Conservation (phyloP, 2,329 filamentous ascomycete genomes). For the Aspergillus ruber region DNA sequence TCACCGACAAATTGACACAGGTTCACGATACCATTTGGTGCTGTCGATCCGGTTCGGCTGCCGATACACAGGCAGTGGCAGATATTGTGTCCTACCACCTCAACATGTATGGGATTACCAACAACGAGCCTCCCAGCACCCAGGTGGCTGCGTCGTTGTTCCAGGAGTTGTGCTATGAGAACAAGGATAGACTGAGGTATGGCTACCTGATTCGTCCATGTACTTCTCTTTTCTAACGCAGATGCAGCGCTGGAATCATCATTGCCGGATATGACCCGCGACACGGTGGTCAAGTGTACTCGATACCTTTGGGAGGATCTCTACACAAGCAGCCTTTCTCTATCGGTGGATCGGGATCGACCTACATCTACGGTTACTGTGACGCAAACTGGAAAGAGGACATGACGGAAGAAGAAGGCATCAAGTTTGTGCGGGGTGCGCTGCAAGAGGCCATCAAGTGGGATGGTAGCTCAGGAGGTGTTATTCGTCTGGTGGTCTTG, state of each 20-base stretch:
- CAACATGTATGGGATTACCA: slow-evolving; percentile 82
- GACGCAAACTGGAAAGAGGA: slow-evolving; percentile 92
- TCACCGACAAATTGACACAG: slow-evolving; percentile 97
- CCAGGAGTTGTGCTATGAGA: slow-evolving; percentile 95
- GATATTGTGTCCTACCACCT: slow-evolving; percentile 98
- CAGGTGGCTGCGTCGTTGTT: slow-evolving; percentile 94
- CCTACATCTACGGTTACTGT: slow-evolving; percentile 99
- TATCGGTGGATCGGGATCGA: slow-evolving; percentile 93
- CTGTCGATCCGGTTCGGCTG: slow-evolving; percentile 93
- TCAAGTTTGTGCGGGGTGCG: slow-evolving; percentile 86
- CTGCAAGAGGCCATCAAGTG: slow-evolving; percentile 96
- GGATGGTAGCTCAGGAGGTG: slow-evolving; percentile 97
- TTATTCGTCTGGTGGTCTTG: slow-evolving; percentile 95
- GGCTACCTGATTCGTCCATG: slow-evolving; percentile 21
- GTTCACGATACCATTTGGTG: slow-evolving; percentile 99
- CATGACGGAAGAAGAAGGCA: slow-evolving; percentile 87
- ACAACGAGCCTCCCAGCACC: slow-evolving; percentile 84
- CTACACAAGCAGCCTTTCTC: slow-evolving; percentile 96
- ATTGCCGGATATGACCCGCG: slow-evolving; percentile 96
- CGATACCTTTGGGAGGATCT: slow-evolving; percentile 90
- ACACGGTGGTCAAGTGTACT: slow-evolving; percentile 95
- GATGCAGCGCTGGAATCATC: slow-evolving; percentile 78
- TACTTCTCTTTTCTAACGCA: not conserved
- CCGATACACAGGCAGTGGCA: slow-evolving; percentile 94
- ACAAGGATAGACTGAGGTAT: slow-evolving; percentile 88